Conservation (phyloP, 176 grass and related monocot genomes). For the Aegilops bicornis region DNA sequence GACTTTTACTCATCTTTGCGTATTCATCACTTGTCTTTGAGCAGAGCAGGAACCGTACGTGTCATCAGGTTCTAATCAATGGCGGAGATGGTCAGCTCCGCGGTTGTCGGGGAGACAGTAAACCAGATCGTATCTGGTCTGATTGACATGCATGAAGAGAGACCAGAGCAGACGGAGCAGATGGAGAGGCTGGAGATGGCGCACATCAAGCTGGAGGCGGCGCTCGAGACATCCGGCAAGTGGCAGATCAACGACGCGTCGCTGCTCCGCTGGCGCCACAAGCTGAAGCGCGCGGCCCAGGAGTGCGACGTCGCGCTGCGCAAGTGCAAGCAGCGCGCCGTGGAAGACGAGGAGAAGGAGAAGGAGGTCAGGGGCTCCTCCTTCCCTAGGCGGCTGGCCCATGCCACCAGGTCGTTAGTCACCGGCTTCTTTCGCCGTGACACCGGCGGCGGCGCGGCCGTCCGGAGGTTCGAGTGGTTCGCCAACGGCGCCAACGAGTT, state of each 20-base stretch:
- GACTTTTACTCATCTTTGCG: too few species aligned
- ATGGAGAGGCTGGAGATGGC: conserved; percentile 21
- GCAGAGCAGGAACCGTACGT: too few species aligned
- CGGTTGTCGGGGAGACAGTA: background rate
- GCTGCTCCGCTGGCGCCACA: background rate
- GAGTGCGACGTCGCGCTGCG: background rate
- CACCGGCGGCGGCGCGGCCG: too few species aligned
- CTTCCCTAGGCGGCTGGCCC: too few species aligned
- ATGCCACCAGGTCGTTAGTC: too few species aligned
- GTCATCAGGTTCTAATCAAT: background rate
- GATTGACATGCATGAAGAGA: background rate
- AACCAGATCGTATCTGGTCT: background rate
- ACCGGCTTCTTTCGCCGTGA: too few species aligned
- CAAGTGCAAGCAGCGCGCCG: background rate
- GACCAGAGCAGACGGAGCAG: background rate
- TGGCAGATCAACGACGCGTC: background rate
- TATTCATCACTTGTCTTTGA: too few species aligned
- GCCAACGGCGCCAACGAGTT: too few species aligned
- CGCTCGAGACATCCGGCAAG: background rate
- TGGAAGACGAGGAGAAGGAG: background rate
- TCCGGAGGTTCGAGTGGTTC: too few species aligned
- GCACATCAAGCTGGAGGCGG: background rate
- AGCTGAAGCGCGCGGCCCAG: background rate
- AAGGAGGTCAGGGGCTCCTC: background rate
- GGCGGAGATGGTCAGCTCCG: background rate